Base-by-base conservation (phyloP, 495 filamentous ascomycete species). In the Lasiosphaeriaceae sp. region DNA sequence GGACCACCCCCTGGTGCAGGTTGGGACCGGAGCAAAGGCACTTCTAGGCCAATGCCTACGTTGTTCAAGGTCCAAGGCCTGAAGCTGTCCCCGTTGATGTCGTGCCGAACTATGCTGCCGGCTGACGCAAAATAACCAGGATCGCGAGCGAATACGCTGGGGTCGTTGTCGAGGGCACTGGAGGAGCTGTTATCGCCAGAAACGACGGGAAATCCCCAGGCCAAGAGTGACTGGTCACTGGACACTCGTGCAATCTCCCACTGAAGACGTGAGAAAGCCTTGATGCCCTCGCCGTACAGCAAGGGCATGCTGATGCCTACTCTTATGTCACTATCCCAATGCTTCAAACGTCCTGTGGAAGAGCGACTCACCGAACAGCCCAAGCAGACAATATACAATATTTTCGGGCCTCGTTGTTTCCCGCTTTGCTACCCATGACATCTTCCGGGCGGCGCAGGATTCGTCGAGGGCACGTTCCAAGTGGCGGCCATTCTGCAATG, bases 331-430 rank as follows among this genome's bases (percentile, higher is more conserved):
- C n/a, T n/a, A n/a, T n/a, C n/a, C n/a, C n/a, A n/a, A n/a, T n/a
- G n/a, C n/a, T n/a, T n/a, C n/a, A n/a, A n/a, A n/a, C n/a, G n/a
- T n/a, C n/a, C n/a, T n/a, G n/a, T n/a, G n/a, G n/a, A 31, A 31
- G 26, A 31, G n/a, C n/a, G 52, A 29, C 8, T 60, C 45, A 9
- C 47, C 54, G 4, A 65, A 59, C 7, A 62, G 49, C 4, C 62
- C 62, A 14, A 65, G 20, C 12, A 65, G 23, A 11, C 43, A 62
- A 26, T 65, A 65, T 0, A 59, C 59, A 16, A 29, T 20, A 8
- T 65, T 56, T 31, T 65, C 62, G 1, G 47, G 14, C 0, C 59
- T 31, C 1, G 31, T 62, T 0, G 59, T 57, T 24, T 55, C 11
- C 19, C 62, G 26, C 14, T 22, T 19, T 0, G 62, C 17, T 9